Evolutionary conservation across 768 basidiomycete species (phyloP).

Genomic region (Naganishia randhawae): DNA sequence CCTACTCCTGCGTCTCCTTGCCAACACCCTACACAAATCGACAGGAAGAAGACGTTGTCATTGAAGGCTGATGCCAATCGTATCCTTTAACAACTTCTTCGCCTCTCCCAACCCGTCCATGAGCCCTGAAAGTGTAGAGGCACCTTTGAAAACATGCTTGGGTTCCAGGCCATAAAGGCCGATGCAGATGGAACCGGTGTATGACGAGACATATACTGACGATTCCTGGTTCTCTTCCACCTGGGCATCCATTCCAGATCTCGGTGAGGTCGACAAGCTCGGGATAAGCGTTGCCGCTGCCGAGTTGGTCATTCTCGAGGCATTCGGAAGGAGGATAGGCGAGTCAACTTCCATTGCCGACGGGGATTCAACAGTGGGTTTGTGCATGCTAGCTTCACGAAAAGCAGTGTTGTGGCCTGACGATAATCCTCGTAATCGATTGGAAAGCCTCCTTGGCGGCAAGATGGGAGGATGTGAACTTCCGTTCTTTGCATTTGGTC

Average conservation of each 20-base stretch:
- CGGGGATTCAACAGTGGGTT: constrained; percentile 8
- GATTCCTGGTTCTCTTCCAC: constrained; percentile 24
- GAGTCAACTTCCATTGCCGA: constrained; percentile 28
- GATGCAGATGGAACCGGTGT: constrained; percentile 26
- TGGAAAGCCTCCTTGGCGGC: constrained; percentile 23
- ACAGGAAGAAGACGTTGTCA: background rate
- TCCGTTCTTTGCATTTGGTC: background rate
- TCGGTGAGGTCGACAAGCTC: background rate
- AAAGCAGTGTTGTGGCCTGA: background rate
- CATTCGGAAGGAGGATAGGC: constrained; percentile 7
- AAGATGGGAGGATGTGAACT: constrained; percentile 16
- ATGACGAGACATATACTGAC: constrained; percentile 22
- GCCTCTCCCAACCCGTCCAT: constrained; percentile 27
- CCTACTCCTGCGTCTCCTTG: no score
- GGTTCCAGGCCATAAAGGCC: constrained; percentile 25
- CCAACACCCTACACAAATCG: background rate
- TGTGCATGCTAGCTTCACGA: background rate
- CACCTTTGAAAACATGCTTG: constrained; percentile 20
- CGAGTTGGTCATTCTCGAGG: constrained; percentile 17
- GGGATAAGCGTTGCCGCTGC: constrained; percentile 18
- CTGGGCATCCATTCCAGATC: background rate
- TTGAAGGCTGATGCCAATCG: background rate
- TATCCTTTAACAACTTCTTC: constrained; percentile 9
- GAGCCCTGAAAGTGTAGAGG: constrained; percentile 16
- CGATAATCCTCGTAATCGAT: constrained; percentile 23